Percentiles rank a stretch among this genome's conserved stretches.
These are phyloP conservation scores for Gypsophila paniculata DNA, from an alignment of 179 eudicot species.

Conservation along the genomic window DNA sequence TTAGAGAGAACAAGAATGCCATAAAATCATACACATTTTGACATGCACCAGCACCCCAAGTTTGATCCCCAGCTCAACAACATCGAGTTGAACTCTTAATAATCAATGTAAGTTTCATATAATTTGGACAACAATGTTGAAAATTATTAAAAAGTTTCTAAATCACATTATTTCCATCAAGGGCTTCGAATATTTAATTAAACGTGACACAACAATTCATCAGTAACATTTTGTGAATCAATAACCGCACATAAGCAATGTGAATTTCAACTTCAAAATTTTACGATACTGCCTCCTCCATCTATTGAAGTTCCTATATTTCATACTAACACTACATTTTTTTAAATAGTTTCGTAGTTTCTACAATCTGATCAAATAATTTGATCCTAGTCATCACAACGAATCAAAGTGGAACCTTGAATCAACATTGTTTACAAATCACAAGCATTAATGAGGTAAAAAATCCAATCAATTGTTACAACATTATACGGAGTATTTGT, in stretches of 20 bases:
- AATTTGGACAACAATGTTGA: no score
- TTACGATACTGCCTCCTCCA: no score
- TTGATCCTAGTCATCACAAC: neutral
- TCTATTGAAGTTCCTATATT: no score
- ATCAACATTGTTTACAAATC: neutral
- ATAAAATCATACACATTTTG: neutral
- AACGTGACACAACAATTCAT: no score
- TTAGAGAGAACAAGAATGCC: neutral
- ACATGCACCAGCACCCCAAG: neutral
- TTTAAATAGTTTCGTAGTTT: neutral
- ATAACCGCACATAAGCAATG: no score
- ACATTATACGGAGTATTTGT: neutral
- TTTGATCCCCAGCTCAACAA: neutral
- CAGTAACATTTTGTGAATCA: no score
- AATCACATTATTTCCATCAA: no score
- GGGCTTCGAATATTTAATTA: no score
- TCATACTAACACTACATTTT: no score
- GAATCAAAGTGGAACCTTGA: neutral
- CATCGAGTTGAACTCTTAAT: neutral
- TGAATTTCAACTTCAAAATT: no score
- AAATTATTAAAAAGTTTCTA: no score
- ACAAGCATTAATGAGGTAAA: conserved; percentile 1
- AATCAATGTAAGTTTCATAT: no score
- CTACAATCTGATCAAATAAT: neutral
- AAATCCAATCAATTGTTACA: neutral